A percentile compares a stretch with the other conserved stretches of the same genome.
These are phyloP conservation scores for Leccinum disarticulatum DNA, from an alignment of 768 basidiomycete genomes.

Conservation along the genomic window DNA sequence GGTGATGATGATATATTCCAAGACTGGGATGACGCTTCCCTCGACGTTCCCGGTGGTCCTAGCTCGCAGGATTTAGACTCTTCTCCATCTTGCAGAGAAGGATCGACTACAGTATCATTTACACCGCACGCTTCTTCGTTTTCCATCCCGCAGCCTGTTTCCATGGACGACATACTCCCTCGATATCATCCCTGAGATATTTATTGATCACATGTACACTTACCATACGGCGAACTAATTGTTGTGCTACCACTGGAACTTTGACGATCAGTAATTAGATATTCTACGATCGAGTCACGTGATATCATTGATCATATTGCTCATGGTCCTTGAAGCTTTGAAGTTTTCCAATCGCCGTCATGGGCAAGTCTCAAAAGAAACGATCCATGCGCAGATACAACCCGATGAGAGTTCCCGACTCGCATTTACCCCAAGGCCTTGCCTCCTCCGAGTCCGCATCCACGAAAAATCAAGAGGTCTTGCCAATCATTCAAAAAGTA, in stretches of 20 bases:
- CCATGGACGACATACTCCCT: conserved; percentile 25
- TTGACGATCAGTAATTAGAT: not conserved
- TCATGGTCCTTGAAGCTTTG: too few relatives aligned
- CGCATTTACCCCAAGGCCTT: conserved; percentile 83
- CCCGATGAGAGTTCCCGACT: conserved; percentile 90
- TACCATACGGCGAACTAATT: conserved; percentile 30
- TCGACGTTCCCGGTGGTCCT: not conserved
- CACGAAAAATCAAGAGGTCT: conserved; percentile 72
- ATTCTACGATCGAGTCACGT: too few relatives aligned
- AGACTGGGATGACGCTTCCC: conserved; percentile 22
- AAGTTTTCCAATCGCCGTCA: conserved; percentile 29
- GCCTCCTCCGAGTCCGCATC: conserved; percentile 70
- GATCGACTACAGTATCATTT: conserved; percentile 1
- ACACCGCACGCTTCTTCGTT: conserved; percentile 4
- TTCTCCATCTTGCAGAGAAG: not conserved
- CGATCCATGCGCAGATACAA: conserved; percentile 84
- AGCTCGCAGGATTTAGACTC: conserved; percentile 5
- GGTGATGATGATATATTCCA: conserved; percentile 21
- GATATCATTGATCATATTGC: too few relatives aligned
- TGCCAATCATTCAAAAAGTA: conserved; percentile 92
- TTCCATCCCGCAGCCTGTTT: conserved; percentile 2
- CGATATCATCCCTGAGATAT: conserved; percentile 29
- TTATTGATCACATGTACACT: conserved; percentile 17
- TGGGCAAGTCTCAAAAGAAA: conserved; percentile 96
- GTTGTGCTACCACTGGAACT: not conserved